Percentiles rank a stretch among this genome's conserved stretches.
Conservation (phyloP, 345 rosid species). For the Moricandia arvensis region DNA sequence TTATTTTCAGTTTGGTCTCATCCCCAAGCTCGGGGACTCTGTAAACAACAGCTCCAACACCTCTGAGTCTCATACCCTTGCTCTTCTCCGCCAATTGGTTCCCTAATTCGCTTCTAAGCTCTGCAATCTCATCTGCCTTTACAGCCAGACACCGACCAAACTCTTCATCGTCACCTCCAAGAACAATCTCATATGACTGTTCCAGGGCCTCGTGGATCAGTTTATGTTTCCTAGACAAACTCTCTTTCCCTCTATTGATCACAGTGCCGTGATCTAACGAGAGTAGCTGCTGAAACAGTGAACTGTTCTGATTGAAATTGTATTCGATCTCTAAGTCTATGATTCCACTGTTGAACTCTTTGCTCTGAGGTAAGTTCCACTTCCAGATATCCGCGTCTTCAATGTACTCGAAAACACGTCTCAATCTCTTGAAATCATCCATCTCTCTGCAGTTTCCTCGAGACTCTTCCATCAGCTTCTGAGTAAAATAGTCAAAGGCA, state of each 20-base stretch:
- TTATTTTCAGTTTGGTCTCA: slow-evolving; percentile 58
- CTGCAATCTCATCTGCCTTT: slow-evolving; percentile 38
- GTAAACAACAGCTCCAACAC: slow-evolving; percentile 69
- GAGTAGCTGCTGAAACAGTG: slow-evolving; percentile 65
- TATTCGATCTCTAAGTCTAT: slow-evolving; percentile 56
- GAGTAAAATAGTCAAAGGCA: slow-evolving; percentile 70
- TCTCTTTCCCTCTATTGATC: slow-evolving; percentile 51
- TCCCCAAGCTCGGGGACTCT: slow-evolving; percentile 56
- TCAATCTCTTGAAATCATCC: slow-evolving; percentile 42
- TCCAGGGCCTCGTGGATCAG: slow-evolving; percentile 50
- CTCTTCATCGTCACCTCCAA: slow-evolving; percentile 47
- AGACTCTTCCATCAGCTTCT: slow-evolving; percentile 38
- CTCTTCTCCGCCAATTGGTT: slow-evolving; percentile 65
- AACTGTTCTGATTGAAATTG: slow-evolving; percentile 43
- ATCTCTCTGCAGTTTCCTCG: slow-evolving; percentile 10
- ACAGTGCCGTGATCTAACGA: slow-evolving; percentile 53
- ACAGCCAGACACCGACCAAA: slow-evolving; percentile 75
- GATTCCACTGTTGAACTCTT: slow-evolving; percentile 72
- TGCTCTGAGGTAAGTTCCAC: slow-evolving; percentile 65
- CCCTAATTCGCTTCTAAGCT: slow-evolving; percentile 74
- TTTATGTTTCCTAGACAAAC: slow-evolving; percentile 51
- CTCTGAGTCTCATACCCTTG: slow-evolving; percentile 43
- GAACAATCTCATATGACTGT: slow-evolving; percentile 56
- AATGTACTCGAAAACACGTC: slow-evolving; percentile 62
- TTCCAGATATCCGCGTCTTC: slow-evolving; percentile 77